Evolutionary conservation across 345 rosid genomes (phyloP), one percentile per base, ranked within the genome.

Genomic region (Zanthoxylum bungeanum): DNA sequence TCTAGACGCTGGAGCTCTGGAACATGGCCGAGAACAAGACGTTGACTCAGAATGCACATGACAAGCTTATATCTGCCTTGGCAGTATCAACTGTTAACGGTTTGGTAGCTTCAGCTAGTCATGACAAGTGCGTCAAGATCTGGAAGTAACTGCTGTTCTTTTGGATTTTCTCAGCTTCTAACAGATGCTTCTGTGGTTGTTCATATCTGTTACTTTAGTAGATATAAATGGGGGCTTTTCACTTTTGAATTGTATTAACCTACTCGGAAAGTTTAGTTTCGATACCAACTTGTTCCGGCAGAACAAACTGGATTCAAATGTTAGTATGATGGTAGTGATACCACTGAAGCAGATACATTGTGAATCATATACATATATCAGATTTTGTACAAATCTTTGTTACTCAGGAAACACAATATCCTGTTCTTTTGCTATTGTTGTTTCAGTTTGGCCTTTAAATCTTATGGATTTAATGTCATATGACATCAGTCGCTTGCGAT

Each of bases 1-100:
- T 52, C 36, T 77, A 84, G 90, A 84, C 76, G 25, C 72, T 86
- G 70, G 85, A 74, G 80, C 83, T 86, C 12, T 86, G 88, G 90
- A 68, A 79, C 80, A 75, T 77, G 81, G 42, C 65, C 0, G 85
- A 82, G 68, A 74, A 77, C 76, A 81, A 79, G 76, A 80, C 68
- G 37, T 60, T 70, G 84, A 79, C 78, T 2, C 30, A 77, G 11
- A 60, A 44, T 24, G 86, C 88, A 1, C 91, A 86, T 14, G 85
- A 84, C 12, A 59, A 77, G 37, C 63, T 68, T 7, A 73, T 84
- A 56, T 75, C 91, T 14, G 70, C 82, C 3, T 75, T 86, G 65
- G 81, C 88, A 31, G 88, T 75, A 69, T 84, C 91, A 10, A 76
- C 33, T 62, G 78, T 56, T 8, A 74, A 64, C 0, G 85, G 86